Evolutionary conservation across 163 green algal species (phyloP).

Genomic region (Coccomyxa subellipsoidea): DNA sequence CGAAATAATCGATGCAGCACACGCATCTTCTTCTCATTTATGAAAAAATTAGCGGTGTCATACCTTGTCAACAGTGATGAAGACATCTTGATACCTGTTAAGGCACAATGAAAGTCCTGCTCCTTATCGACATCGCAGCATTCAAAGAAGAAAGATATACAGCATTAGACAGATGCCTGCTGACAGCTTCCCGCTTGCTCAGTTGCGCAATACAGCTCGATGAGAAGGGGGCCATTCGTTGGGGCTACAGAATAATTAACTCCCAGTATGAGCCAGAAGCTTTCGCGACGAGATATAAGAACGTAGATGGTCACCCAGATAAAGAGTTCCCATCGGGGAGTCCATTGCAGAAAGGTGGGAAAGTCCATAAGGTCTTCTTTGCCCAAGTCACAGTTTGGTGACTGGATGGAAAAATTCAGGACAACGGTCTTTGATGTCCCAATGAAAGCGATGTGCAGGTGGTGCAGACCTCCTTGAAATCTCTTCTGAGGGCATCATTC

Average conservation of each 20-base stretch:
- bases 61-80: background rate
- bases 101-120: background rate
- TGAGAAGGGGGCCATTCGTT: background rate
- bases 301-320: background rate
- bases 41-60: background rate
- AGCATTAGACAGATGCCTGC: background rate
- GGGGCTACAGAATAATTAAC: slow-evolving; percentile 5
- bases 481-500: background rate
- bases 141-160: background rate
- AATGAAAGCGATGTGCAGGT: background rate
- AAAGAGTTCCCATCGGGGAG: background rate
- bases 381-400: too few relatives aligned
- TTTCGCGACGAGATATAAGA: background rate
- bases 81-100: background rate
- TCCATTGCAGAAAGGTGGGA: background rate
- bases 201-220: background rate
- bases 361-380: too few relatives aligned
- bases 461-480: background rate
- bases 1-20: too few relatives aligned
- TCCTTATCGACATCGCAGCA: background rate
- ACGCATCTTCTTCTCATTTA: background rate
- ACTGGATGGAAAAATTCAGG: too few relatives aligned
- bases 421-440: too few relatives aligned
- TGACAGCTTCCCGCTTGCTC: background rate
- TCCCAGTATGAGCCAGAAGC: background rate